These are phyloP conservation scores for Xylaria acuta DNA, from an alignment of 495 filamentous ascomycete species.

Conservation along the genomic window DNA sequence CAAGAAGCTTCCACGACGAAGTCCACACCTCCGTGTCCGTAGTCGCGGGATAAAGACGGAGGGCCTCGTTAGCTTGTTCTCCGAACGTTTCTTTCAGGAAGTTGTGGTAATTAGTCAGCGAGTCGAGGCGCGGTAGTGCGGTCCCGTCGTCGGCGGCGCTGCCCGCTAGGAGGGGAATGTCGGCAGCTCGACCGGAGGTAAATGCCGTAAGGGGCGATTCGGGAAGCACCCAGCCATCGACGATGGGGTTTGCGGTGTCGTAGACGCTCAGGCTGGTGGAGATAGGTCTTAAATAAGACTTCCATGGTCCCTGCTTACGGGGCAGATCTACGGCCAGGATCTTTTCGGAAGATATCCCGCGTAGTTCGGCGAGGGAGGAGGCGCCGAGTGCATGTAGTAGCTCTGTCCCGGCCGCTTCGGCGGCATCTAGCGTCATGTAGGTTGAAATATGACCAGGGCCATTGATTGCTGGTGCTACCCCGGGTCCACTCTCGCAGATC, in stretches of 20 bases:
- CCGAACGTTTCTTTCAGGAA: neutral
- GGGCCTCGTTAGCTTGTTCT: conserved; percentile 11
- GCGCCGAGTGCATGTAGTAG: neutral
- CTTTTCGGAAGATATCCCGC: neutral
- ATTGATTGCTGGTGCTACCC: conserved; percentile 30
- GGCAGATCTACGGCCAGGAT: conserved; percentile 8
- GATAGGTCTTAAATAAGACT: conserved; percentile 9
- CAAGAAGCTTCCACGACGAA: conserved; percentile 12
- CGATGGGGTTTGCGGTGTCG: conserved; percentile 38
- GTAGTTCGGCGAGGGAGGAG: conserved; percentile 15
- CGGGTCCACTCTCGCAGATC: conserved; percentile 50
- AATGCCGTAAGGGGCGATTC: conserved; percentile 21
- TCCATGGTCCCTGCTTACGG: conserved; percentile 15
- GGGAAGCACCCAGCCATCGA: conserved; percentile 56
- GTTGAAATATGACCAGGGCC: conserved; percentile 22
- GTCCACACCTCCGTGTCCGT: conserved; percentile 14
- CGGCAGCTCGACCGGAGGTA: neutral
- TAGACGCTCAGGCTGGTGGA: conserved; percentile 22
- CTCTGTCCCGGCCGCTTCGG: conserved; percentile 13
- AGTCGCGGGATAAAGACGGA: conserved; percentile 13
- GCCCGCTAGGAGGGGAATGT: conserved; percentile 8
- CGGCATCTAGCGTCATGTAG: conserved; percentile 10
- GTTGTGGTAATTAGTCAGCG: neutral
- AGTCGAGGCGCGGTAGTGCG: conserved; percentile 6
- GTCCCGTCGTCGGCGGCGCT: neutral